Evolutionary conservation across 306 rosid species (phyloP), one percentile per base, ranked within the genome.

Genomic region (Senna siamea): DNA sequence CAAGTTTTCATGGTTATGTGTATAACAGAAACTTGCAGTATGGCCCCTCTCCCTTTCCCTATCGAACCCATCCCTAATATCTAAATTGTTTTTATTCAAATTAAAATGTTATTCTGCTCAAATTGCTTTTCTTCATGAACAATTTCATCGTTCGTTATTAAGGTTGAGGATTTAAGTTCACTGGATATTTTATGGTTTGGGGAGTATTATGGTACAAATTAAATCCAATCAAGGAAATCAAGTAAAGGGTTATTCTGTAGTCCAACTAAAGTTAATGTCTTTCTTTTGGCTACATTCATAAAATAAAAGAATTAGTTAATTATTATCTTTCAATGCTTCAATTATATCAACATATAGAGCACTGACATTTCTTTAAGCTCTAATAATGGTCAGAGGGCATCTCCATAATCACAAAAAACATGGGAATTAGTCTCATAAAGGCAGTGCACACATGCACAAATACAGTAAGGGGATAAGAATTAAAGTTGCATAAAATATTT

Each of bases 231-330:
- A 48, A 63, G 66, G 66, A 18, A 69, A 74, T 78, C 34, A 70
- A 65, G 30, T 37, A 57, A 46, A 76, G 68, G 82, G 50, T 23
- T 57, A 66, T 70, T 70, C 30, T 26, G 2, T 26, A 26, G 30
- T 26, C 30, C 30, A 26, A 26, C 30, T 26, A 1, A 26, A 26
- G 1, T 26, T 37, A 0, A 37, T 37, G 6, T 37, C 6, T 37
- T 71, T 79, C 76, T 72, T 81, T 72, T 79, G 76, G 79, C 79
- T 81, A 53, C 81, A 72, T 78, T 78, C 75, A 20, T 26, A 70
- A 22, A 56, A 57, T 26, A 26, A 66, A 54, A 46, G 12, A 70
- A 48, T 53, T 54, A n/a, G 35, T 43, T 26, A 15, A n/a, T 17
- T n/a, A 35, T 65, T 40, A 69, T 41, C 54, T 32, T 46, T 65